Evolutionary conservation across 441 rosid genomes (phyloP), one percentile per base, ranked within the genome.

Genomic region (Rhodomyrtus psidioides): DNA sequence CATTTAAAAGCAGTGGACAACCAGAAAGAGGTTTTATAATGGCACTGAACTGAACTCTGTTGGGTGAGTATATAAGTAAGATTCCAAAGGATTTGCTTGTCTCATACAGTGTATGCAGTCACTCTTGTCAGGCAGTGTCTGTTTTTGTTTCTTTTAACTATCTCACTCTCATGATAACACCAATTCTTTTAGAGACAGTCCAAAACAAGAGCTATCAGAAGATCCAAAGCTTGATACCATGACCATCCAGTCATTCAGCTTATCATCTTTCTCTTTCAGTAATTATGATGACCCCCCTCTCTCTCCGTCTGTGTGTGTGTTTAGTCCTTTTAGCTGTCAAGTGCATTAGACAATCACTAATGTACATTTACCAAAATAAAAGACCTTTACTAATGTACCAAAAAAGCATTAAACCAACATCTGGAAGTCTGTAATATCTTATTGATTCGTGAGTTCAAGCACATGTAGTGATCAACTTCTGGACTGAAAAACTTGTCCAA

Each of bases 1-100:
- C 46, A 54, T 9, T 86, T 62, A 83, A 83, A n/a, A 83, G 86
- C 85, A n/a, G 84, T 58, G 51, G 57, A 81, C 84, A 89, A 76
- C 83, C 84, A 86, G 88, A 86, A 82, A 65, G 75, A 60, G 79
- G 79, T 39, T 70, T 70, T 70, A 21, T 21, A 39, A 70, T 70
- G 79, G 79, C n/a, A 70, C n/a, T 21, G 79, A 70, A 34, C 79
- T 39, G 51, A 39, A 70, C 16, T 2, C 42, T 21, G n/a, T 23
- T 39, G n/a, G 79, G 51, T 21, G 79, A 21, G n/a, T 13, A 70
- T 70, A 44, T 70, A 70, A 70, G 79, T 70, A 39, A 39, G 79
- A 70, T 70, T 39, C 49, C 79, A 23, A 21, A 70, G 51, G 51
- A 70, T 10, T 39, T 16, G 79, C 79, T 70, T 39, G 79, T 70